A percentile compares a stretch with the other conserved stretches of the same genome.
Conservation (phyloP, 2,329 filamentous ascomycete genomes). For the Orbilia ellipsospora region DNA sequence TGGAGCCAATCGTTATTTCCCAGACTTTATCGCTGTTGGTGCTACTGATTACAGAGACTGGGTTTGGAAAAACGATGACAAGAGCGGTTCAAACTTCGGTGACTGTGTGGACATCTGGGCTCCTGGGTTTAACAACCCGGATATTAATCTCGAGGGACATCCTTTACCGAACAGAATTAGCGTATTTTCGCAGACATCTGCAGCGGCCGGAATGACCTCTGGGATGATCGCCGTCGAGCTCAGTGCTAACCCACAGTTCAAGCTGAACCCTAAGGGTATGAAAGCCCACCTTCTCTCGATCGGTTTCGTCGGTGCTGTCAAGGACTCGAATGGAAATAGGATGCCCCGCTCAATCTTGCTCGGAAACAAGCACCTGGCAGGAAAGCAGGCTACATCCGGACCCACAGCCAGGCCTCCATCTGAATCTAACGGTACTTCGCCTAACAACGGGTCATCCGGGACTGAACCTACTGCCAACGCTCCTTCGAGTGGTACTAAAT, state of each 20-base stretch:
- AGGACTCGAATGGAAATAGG: background rate
- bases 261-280: slow-evolving; percentile 54
- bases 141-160: slow-evolving; percentile 54
- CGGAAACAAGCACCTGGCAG: slow-evolving; percentile 1
- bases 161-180: slow-evolving; percentile 65
- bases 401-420: background rate
- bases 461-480: background rate
- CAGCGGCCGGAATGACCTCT: slow-evolving; percentile 65
- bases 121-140: slow-evolving; percentile 63
- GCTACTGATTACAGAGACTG: slow-evolving; percentile 60
- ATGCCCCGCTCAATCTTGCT: background rate
- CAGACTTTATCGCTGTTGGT: slow-evolving; percentile 63
- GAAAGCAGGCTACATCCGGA: too few species aligned
- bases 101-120: slow-evolving; percentile 69
- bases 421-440: too few species aligned
- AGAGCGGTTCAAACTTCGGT: slow-evolving; percentile 63
- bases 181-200: slow-evolving; percentile 67
- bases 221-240: slow-evolving; percentile 57
- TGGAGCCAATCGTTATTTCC: slow-evolving; percentile 61
- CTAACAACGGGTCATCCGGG: background rate
- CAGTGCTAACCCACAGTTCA: slow-evolving; percentile 36
- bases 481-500: background rate
- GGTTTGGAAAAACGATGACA: slow-evolving; percentile 57
- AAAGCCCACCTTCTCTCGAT: slow-evolving; percentile 46
- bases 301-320: slow-evolving; percentile 18